Evolutionary conservation across 2,329 filamentous ascomycete genomes (phyloP).

Genomic region (Pestalotiopsis sp.): DNA sequence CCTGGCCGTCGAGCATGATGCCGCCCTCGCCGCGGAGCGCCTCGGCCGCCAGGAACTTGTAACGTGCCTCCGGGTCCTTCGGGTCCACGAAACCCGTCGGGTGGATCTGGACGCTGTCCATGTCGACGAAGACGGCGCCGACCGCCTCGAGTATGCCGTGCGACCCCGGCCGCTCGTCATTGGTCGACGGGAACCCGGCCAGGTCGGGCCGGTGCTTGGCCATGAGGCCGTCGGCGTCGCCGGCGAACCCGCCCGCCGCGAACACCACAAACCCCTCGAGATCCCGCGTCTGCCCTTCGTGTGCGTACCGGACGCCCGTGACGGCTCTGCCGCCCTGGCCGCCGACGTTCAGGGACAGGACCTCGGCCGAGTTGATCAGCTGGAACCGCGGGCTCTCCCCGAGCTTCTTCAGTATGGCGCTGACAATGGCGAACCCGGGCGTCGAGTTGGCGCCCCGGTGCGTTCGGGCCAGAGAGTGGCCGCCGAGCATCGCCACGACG

Average conservation of each 20-base stretch:
- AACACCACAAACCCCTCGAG: slow-evolving; percentile 60
- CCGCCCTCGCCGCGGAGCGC: slow-evolving; percentile 65
- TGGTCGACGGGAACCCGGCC: slow-evolving; percentile 62
- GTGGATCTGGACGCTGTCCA: slow-evolving; percentile 64
- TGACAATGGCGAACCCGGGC: slow-evolving; percentile 62
- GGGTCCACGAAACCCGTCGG: slow-evolving; percentile 67
- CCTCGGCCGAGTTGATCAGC: slow-evolving; percentile 53
- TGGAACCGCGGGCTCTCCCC: slow-evolving; percentile 51
- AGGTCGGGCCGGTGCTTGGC: slow-evolving; percentile 61
- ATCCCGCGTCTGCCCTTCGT: slow-evolving; percentile 36
- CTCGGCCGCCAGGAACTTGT: slow-evolving; percentile 68
- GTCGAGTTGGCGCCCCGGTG: slow-evolving; percentile 58
- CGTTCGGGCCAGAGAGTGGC: slow-evolving; percentile 58
- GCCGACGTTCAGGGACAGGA: slow-evolving; percentile 49
- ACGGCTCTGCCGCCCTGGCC: slow-evolving; percentile 34
- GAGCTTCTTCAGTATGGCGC: slow-evolving; percentile 53
- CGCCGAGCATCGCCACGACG: slow-evolving; percentile 60
- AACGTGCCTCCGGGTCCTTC: slow-evolving; percentile 40
- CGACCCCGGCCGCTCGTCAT: slow-evolving; percentile 58
- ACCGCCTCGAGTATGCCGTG: slow-evolving; percentile 45
- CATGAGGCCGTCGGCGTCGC: slow-evolving; percentile 60
- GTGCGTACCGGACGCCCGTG: slow-evolving; percentile 53
- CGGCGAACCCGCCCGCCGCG: slow-evolving; percentile 63
- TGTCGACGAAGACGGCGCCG: slow-evolving; percentile 49
- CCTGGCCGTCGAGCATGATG: slow-evolving; percentile 49